These are phyloP conservation scores for Leccinum subatratum DNA, from an alignment of 1,284 basidiomycete genomes.

Conservation along the genomic window DNA sequence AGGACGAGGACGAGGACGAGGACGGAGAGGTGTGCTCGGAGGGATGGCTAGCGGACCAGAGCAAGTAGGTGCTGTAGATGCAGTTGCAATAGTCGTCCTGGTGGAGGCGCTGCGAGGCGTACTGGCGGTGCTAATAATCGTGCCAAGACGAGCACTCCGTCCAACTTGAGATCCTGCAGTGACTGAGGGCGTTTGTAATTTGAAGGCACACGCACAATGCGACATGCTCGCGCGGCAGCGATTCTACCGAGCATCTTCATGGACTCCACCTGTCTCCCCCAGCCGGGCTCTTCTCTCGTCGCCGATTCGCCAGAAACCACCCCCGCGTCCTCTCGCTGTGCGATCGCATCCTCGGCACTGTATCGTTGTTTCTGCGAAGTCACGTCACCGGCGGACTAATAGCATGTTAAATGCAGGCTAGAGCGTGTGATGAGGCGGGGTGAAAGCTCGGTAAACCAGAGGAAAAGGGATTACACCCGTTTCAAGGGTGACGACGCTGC, in stretches of 20 bases:
- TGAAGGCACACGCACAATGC: slow-evolving; percentile 26
- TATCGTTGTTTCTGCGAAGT: too few relatives aligned
- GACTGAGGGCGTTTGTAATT: slow-evolving; percentile 33
- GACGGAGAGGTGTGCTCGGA: slow-evolving; percentile 31
- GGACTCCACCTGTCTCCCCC: slow-evolving; percentile 19
- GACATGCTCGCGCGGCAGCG: slow-evolving; percentile 33
- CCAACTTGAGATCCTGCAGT: slow-evolving; percentile 26
- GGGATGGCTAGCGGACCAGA: slow-evolving; percentile 25
- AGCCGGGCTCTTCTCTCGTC: slow-evolving; percentile 4
- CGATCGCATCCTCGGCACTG: too few relatives aligned
- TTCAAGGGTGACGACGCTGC: too few relatives aligned
- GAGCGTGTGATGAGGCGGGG: too few relatives aligned
- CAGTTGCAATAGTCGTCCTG: slow-evolving; percentile 6
- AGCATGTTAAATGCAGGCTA: too few relatives aligned
- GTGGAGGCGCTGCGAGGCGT: slow-evolving; percentile 7
- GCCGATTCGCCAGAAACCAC: slow-evolving; percentile 13
- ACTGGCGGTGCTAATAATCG: slow-evolving; percentile 11
- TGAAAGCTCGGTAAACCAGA: too few relatives aligned
- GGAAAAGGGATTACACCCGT: too few relatives aligned
- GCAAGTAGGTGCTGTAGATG: not conserved
- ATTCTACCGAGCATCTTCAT: slow-evolving; percentile 24
- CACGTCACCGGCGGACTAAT: too few relatives aligned
- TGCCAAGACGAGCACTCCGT: slow-evolving; percentile 18
- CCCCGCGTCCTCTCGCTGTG: too few relatives aligned
- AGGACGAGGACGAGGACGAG: too few relatives aligned